Evolutionary conservation across 2,329 filamentous ascomycete species (phyloP).

Genomic region (Cordyceps militaris): DNA sequence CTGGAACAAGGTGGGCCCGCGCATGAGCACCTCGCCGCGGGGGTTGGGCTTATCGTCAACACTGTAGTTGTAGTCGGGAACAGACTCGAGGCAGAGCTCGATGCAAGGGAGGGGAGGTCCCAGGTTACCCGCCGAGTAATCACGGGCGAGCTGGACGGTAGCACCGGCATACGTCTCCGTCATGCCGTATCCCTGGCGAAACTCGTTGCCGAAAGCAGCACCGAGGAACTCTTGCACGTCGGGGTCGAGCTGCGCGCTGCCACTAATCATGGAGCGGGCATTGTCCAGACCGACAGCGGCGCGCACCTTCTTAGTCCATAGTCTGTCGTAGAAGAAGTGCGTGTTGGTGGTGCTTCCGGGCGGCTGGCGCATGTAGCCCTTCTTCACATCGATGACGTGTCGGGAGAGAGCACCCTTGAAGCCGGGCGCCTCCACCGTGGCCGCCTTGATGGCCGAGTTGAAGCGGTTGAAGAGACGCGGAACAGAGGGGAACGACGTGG

Average conservation of each 20-base stretch:
- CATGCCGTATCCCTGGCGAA: conserved; percentile 85
- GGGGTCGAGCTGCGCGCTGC: conserved; percentile 89
- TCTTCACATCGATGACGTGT: conserved; percentile 73
- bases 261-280: conserved; percentile 69
- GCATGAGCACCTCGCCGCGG: conserved; percentile 80
- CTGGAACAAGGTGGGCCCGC: conserved; percentile 69
- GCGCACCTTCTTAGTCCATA: conserved; percentile 89
- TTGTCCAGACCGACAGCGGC: conserved; percentile 74
- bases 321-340: conserved; percentile 72
- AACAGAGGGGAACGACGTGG: conserved; percentile 79
- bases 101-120: conserved; percentile 60
- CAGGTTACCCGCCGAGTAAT: conserved; percentile 74
- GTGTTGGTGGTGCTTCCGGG: conserved; percentile 67
- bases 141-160: conserved; percentile 59
- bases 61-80: conserved; percentile 90
- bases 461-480: conserved; percentile 90
- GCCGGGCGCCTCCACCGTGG: conserved; percentile 72
- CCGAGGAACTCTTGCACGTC: conserved; percentile 84
- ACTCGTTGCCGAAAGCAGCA: conserved; percentile 69
- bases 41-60: conserved; percentile 83
- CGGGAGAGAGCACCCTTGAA: conserved; percentile 75
- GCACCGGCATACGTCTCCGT: conserved; percentile 86
- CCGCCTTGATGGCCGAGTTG: conserved; percentile 70
- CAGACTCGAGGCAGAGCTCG: conserved; percentile 77
- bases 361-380: conserved; percentile 66